Evolutionary conservation across 164 flowering plant genomes (phyloP).

Genomic region (Chloranthus sessilifolius): DNA sequence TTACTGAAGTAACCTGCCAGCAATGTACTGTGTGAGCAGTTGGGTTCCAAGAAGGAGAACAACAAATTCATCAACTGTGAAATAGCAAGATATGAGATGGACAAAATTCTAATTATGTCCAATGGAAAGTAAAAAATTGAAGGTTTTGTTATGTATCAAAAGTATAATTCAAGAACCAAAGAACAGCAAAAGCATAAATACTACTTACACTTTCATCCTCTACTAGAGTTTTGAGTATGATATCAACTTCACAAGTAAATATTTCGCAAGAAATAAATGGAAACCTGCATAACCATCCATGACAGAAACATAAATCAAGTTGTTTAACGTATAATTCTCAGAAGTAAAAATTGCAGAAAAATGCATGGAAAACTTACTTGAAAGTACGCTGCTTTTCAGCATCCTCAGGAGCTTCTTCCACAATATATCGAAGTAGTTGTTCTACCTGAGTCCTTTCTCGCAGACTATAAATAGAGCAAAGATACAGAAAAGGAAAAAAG

Average conservation of each 20-base stretch:
- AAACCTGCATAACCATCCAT: conserved; percentile 37
- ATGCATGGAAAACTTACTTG: conserved; percentile 42
- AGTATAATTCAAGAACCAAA: conserved; percentile 1
- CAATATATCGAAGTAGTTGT: conserved; percentile 65
- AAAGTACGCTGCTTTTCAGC: conserved; percentile 62
- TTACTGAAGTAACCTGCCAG: conserved; percentile 89
- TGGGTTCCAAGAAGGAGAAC: conserved; percentile 78
- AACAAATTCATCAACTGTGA: conserved; percentile 75
- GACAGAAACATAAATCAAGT: background rate
- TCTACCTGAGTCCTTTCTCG: conserved; percentile 71
- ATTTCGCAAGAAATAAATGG: conserved; percentile 96
- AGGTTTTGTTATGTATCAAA: background rate
- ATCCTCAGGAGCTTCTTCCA: conserved; percentile 77
- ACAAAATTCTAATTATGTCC: no score
- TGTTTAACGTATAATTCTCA: no score
- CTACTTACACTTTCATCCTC: conserved; percentile 86
- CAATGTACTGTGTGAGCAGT: conserved; percentile 52
- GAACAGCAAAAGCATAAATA: background rate
- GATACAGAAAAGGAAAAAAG: background rate
- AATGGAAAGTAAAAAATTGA: background rate
- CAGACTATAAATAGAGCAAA: conserved; percentile 45
- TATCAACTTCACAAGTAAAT: conserved; percentile 93
- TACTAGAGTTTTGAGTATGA: conserved; percentile 76
- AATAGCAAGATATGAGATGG: conserved; percentile 6
- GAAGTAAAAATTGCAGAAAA: background rate